Evolutionary conservation across 2,329 filamentous ascomycete genomes (phyloP).

Genomic region (Podosphaera xanthii): DNA sequence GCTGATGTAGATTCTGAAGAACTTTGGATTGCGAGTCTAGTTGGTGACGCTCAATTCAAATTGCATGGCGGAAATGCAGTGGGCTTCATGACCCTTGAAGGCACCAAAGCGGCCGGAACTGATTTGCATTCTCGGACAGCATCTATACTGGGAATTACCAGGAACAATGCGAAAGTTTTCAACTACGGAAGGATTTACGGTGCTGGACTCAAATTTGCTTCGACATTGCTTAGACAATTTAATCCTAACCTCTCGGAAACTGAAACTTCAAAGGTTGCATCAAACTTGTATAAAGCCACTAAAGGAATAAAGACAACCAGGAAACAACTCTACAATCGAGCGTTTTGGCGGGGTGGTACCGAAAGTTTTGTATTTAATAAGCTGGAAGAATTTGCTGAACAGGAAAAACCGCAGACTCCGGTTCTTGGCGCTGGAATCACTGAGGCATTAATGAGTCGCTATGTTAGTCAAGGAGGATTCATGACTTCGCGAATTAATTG

Average conservation of each 20-base stretch:
- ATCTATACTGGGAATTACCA: constrained; percentile 72
- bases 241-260: constrained; percentile 64
- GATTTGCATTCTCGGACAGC: constrained; percentile 90
- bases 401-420: constrained; percentile 72
- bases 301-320: constrained; percentile 72
- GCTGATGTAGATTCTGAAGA: constrained; percentile 96
- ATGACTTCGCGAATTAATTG: constrained; percentile 95
- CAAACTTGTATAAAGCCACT: constrained; percentile 64
- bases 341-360: constrained; percentile 90
- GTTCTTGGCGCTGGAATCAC: constrained; percentile 90
- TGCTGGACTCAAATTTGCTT: constrained; percentile 84
- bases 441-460: constrained; percentile 74
- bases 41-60: constrained; percentile 86
- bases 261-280: constrained; percentile 53
- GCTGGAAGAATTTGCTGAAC: constrained; percentile 90
- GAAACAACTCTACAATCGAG: constrained; percentile 44
- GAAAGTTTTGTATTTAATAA: constrained; percentile 98
- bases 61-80: constrained; percentile 92
- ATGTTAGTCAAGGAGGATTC: constrained; percentile 72
- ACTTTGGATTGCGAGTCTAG: constrained; percentile 88
- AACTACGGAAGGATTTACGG: constrained; percentile 98
- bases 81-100: constrained; percentile 97
- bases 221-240: constrained; percentile 76
- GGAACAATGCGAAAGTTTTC: constrained; percentile 92
- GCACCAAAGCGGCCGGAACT: constrained; percentile 79